phyloP scores from a whole-genome alignment of 164 flowering plant genomes.

The Nymphaea thermarum region DNA sequence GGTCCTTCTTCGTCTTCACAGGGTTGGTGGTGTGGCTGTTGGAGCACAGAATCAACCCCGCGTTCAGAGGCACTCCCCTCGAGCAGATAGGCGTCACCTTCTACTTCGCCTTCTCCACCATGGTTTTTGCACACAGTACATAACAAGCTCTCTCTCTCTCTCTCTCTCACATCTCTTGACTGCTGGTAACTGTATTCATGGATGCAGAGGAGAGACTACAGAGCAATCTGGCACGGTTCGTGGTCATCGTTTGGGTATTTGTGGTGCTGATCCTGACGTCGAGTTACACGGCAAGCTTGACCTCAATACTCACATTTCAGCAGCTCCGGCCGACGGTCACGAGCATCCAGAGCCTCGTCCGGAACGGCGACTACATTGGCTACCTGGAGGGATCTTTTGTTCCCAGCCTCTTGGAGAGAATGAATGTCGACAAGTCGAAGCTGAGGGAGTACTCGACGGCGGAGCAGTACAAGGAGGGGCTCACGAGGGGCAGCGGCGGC shows the following conservation, averaged over 20 bases:
- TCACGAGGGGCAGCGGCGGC: slow-evolving; percentile 11
- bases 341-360: background rate
- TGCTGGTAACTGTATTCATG: background rate
- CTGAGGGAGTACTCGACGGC: slow-evolving; percentile 8
- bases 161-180: background rate
- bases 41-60: slow-evolving; percentile 14
- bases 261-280: slow-evolving; percentile 30
- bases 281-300: slow-evolving; percentile 46
- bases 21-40: slow-evolving; percentile 33
- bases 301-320: slow-evolving; percentile 36
- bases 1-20: slow-evolving; percentile 10
- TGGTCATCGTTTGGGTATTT: slow-evolving; percentile 43
- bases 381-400: slow-evolving; percentile 30
- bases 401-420: background rate
- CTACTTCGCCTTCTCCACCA: slow-evolving; percentile 18
- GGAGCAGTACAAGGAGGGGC: slow-evolving; percentile 15
- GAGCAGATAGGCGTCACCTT: slow-evolving; percentile 19
- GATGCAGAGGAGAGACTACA: slow-evolving; percentile 32
- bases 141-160: background rate
- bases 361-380: slow-evolving; percentile 26
- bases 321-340: slow-evolving; percentile 22
- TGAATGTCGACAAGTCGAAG: slow-evolving; percentile 7
- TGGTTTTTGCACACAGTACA: slow-evolving; percentile 24
- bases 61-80: slow-evolving; percentile 11
- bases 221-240: slow-evolving; percentile 28